Evolutionary conservation across 1,284 basidiomycete species (phyloP).

Genomic region (Puccinia coronata): DNA sequence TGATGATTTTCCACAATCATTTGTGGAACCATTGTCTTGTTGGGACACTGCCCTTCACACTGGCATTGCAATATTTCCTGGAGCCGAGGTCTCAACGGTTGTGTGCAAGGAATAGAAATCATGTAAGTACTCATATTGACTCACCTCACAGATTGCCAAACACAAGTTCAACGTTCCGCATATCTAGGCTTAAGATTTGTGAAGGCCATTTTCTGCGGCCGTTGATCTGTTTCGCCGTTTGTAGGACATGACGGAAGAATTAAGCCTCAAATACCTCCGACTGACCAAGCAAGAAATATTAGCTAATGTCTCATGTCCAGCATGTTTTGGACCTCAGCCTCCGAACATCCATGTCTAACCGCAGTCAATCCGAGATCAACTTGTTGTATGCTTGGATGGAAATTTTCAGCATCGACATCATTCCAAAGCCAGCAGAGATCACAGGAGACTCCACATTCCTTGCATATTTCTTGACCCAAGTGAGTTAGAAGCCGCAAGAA

Average conservation of each 20-base stretch:
- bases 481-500: neutral
- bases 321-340: conserved; percentile 10
- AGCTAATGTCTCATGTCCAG: neutral
- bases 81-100: neutral
- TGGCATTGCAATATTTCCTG: neutral
- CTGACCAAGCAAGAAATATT: neutral
- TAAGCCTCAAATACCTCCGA: neutral
- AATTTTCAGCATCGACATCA: conserved; percentile 17
- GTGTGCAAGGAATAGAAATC: neutral
- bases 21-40: conserved; percentile 5
- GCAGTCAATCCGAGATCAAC: neutral
- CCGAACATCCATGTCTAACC: neutral
- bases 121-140: neutral
- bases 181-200: neutral
- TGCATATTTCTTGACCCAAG: neutral
- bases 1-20: conserved; percentile 9
- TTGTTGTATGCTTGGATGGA: neutral
- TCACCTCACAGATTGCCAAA: neutral
- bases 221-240: neutral
- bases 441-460: neutral
- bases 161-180: neutral
- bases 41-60: neutral
- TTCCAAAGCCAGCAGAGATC: neutral
- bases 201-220: neutral
- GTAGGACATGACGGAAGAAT: neutral